These are phyloP conservation scores for Prunus davidiana DNA, from an alignment of 306 rosid species.

Conservation along the genomic window DNA sequence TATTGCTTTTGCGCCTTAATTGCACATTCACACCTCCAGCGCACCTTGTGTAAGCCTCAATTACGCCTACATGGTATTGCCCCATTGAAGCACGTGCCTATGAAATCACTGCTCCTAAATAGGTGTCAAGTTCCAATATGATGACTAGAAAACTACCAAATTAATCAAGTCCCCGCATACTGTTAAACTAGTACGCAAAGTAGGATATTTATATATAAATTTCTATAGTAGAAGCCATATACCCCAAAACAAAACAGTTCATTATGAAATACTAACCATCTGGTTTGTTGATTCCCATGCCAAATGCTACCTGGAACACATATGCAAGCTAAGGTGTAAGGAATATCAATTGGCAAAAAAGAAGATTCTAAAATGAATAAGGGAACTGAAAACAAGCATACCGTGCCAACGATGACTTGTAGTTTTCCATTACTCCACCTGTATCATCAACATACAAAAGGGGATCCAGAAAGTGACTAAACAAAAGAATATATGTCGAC, in stretches of 20 bases:
- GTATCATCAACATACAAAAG: constrained; percentile 25
- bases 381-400: constrained; percentile 40
- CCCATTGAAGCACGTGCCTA: no score
- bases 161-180: not conserved
- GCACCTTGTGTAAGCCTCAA: no score
- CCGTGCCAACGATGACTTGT: constrained; percentile 93
- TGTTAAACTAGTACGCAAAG: not conserved
- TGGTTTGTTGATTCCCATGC: constrained; percentile 99
- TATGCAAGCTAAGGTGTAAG: constrained; percentile 12
- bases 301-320: constrained; percentile 88
- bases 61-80: no score
- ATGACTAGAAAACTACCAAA: not conserved
- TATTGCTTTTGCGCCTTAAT: no score
- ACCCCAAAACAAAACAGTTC: not conserved
- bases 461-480: constrained; percentile 14
- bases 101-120: no score
- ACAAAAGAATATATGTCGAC: not conserved
- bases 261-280: constrained; percentile 67
- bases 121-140: not conserved
- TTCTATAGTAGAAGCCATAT: not conserved
- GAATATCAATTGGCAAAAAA: not conserved
- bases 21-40: no score
- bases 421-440: constrained; percentile 90
- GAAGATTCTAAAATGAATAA: not conserved
- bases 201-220: not conserved